Percentiles rank a stretch among this genome's conserved stretches.
Evolutionary conservation across 805 yeast genomes (phyloP).

Genomic region (Groenewaldozyma salmanticensis): DNA sequence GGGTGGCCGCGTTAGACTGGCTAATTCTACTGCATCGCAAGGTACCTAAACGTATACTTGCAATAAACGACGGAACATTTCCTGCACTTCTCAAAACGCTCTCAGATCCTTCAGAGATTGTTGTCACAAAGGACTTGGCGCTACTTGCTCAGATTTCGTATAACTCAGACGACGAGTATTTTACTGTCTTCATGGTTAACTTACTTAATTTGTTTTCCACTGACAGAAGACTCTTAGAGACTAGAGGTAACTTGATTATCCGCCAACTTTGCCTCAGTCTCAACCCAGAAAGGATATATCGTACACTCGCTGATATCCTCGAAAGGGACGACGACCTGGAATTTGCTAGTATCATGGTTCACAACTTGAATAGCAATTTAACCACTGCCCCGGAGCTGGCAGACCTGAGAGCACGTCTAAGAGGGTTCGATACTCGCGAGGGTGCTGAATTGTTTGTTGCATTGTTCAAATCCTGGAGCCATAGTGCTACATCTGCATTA

Average conservation of each 20-base stretch:
- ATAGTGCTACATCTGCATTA: constrained; percentile 79
- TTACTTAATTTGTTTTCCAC: constrained; percentile 59
- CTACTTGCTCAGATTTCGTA: constrained; percentile 63
- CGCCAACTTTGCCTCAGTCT: constrained; percentile 74
- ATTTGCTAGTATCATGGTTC: constrained; percentile 74
- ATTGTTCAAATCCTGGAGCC: constrained; percentile 84
- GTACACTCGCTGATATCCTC: constrained; percentile 68
- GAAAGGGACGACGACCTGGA: constrained; percentile 49
- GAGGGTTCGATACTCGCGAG: constrained; percentile 48
- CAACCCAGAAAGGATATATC: constrained; percentile 74
- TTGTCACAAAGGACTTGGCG: constrained; percentile 62
- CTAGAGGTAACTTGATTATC: constrained; percentile 73
- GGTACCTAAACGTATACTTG: constrained; percentile 46
- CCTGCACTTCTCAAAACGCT: constrained; percentile 68
- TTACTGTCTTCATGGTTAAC: constrained; percentile 64
- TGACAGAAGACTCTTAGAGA: constrained; percentile 56
- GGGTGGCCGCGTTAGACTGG: constrained; percentile 86
- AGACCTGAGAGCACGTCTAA: constrained; percentile 56
- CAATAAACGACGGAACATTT: constrained; percentile 48
- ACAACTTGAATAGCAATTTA: constrained; percentile 75
- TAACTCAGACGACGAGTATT: constrained; percentile 65
- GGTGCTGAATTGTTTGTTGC: constrained; percentile 65
- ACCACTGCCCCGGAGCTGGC: constrained; percentile 78
- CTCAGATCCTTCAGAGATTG: constrained; percentile 66
- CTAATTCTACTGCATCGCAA: constrained; percentile 67